Conservation (phyloP, 2,329 filamentous ascomycete species). For the Colletotrichum tabaci region DNA sequence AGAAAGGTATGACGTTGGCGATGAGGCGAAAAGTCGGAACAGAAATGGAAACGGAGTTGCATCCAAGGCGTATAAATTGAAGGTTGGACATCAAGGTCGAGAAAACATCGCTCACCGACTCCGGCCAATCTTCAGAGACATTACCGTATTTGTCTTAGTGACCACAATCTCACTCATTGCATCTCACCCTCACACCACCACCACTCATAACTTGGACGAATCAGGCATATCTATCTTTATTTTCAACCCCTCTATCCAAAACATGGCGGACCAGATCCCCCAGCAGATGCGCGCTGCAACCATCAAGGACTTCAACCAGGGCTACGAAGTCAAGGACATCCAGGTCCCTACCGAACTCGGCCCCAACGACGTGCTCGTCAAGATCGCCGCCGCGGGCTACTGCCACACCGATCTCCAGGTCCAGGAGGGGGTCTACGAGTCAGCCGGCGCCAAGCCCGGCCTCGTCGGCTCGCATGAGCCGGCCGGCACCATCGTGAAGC, state of each 20-base stretch:
- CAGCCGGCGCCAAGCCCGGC: constrained; percentile 44
- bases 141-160: background rate
- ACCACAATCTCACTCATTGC: too few relatives aligned
- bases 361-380: constrained; percentile 43
- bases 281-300: constrained; percentile 51
- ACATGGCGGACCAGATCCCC: constrained; percentile 43
- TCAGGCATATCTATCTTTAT: background rate
- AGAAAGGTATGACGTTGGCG: constrained; percentile 5
- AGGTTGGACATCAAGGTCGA: background rate
- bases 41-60: background rate
- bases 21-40: background rate
- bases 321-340: constrained; percentile 40
- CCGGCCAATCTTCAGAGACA: background rate
- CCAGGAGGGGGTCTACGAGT: constrained; percentile 39
- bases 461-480: constrained; percentile 72
- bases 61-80: background rate
- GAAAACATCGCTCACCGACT: too few relatives aligned
- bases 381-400: constrained; percentile 43
- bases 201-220: background rate
- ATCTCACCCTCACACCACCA: background rate
- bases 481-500: constrained; percentile 72
- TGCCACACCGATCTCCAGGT: constrained; percentile 45
- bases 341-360: constrained; percentile 38
- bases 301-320: constrained; percentile 45
- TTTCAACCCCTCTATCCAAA: too few relatives aligned